A percentile compares a stretch with the other conserved stretches of the same genome.
These are phyloP conservation scores for Vitis rupestris DNA, from an alignment of 164 flowering plant species.

Conservation along the genomic window DNA sequence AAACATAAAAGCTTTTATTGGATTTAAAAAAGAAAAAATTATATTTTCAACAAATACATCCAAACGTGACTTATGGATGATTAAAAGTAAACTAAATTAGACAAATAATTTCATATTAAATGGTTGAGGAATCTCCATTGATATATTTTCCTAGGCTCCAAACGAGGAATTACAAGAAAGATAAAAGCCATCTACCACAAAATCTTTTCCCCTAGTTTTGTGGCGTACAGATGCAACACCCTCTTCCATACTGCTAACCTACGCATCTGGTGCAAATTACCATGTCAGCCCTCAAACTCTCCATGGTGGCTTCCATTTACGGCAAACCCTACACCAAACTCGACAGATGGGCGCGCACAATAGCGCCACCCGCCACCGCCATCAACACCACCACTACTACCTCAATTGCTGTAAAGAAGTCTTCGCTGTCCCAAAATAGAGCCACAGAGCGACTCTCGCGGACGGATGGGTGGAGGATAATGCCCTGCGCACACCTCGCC, in stretches of 20 bases:
- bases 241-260: constrained; percentile 1
- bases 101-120: too few relatives aligned
- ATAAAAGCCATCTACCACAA: background rate
- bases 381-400: background rate
- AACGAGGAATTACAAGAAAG: background rate
- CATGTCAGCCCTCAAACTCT: constrained; percentile 18
- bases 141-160: too few relatives aligned
- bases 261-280: background rate
- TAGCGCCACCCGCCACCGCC: constrained; percentile 5
- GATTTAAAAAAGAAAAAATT: too few relatives aligned
- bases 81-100: too few relatives aligned
- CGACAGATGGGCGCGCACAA: constrained; percentile 20
- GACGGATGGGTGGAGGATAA: constrained; percentile 14
- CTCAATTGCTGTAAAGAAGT: background rate
- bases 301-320: constrained; percentile 15
- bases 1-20: too few relatives aligned
- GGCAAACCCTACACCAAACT: constrained; percentile 17
- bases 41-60: too few relatives aligned
- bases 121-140: too few relatives aligned
- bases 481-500: constrained; percentile 21
- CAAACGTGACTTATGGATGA: too few relatives aligned
- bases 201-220: too few relatives aligned
- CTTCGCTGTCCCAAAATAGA: constrained; percentile 6
- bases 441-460: background rate
- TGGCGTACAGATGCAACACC: background rate